Base-by-base conservation (phyloP, 768 basidiomycete species). In the Botryobasidium botryosum region DNA sequence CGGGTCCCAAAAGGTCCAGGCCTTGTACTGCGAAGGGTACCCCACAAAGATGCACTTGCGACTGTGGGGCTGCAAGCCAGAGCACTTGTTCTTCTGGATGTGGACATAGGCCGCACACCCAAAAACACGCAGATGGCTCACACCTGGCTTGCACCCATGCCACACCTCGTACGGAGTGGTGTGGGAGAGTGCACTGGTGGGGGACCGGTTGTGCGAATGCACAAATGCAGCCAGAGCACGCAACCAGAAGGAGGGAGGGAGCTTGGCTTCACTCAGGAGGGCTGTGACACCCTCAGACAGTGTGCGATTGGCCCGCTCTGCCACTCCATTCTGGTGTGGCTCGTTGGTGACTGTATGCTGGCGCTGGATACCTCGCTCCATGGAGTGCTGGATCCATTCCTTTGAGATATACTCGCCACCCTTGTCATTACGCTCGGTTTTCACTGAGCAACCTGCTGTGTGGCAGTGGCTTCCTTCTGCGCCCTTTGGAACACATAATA, bases 21-120 rank as follows among this genome's bases (percentile, higher is more conserved):
- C 60, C 43, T 65, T 65, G 1, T 61, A 55, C 12, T 56, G 55
- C 1, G 44, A 25, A 1, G 55, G 52, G 44, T 66, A 68, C 1
- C 66, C 62, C 42, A 67, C 56, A 29, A 65, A 62, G 1, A 62
- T 44, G 44, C 67, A 67, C 52, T 64, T 59, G 25, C 50, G 27
- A 25, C 51, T 48, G 37, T 58, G 52, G 2, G 50, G 27, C 15
- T 46, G 39, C 31, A 47, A 38, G 24, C 23, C 29, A 3, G 17
- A 18, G 8, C 51, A 35, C 33, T 35, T 48, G 40, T 67, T 57
- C 44, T 60, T 61, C 43, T 57, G 59, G 5, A 64, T 52, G 43
- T 56, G 58, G 24, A 63, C 65, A 55, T 64, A 67, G 15, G 62
- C 62, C 33, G 50, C 51, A 40, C 63, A 66, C 2, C 67, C 64